Evolutionary conservation across 768 basidiomycete species (phyloP), one percentile per base, ranked within the genome.

Genomic region (Rubroboletus pulcherrimus): DNA sequence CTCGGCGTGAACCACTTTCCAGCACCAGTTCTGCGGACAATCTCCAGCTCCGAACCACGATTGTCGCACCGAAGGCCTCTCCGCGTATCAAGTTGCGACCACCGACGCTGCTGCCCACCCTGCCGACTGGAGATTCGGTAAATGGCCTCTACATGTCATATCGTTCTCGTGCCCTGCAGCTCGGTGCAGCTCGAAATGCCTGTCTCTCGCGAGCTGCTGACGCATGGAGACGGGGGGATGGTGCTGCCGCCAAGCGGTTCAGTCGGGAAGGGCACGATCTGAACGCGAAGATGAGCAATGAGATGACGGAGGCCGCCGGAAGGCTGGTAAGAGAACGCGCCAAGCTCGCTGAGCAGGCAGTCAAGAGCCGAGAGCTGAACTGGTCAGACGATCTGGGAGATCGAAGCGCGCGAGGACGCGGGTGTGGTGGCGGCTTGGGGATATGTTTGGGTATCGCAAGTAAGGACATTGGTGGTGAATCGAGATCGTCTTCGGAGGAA

Each of bases 201-300:
- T 97, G 92, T 70, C 78, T 99, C 29, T 92, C 92, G 2, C 84
- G 93, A 42, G 97, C 97, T 12, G 96, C 97, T 3, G 94, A 97
- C 64, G 93, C 95, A 4, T 99, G 93, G 91, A 81, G 92, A 52
- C 81, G 93, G 2, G 95, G 96, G 1, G 97, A 99, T 62, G 96
- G 96, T 3, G 93, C 95, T 0, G 89, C 91, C 0, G 97, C 97
- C 37, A 97, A 98, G 73, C 79, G 93, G 45, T 98, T 96, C 74
- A 91, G 89, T 59, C 78, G 91, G 40, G 95, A 98, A 66, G 97
- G 94, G 1, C 91, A 96, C 63, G 93, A 96, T 40, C 75, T 97
- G 56, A 98, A 98, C 65, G 84, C 83, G 41, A 90, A 91, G 72
- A 97, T 99, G 92, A 78, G 83, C 41, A 76, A 73, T 26, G 97